Evolutionary conservation across 75 land plant species (phyloP), one percentile per base, ranked within the genome.

Genomic region (Picea glauca): DNA sequence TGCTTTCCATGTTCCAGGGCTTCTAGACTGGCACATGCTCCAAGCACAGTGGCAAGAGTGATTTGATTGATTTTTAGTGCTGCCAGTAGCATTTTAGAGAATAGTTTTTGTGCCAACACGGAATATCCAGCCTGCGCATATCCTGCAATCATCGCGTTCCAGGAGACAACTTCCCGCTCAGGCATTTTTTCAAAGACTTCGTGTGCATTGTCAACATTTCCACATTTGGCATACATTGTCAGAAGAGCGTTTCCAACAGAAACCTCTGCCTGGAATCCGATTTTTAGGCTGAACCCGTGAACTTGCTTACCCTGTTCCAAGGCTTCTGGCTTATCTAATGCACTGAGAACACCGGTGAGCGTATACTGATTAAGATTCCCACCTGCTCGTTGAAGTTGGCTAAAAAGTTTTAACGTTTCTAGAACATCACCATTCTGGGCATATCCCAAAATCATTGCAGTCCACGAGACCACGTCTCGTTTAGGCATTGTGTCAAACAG

Each of bases 171-270:
- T 66, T 85, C 80, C 30, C 73, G 80, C 2, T 38, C 35, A 26
- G 46, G 33, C 46, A 84, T 85, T 21, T 58, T 23, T 60, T 84
- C 78, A 80, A 87, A 84, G 46, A 81, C 87, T 57, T 31, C 7
- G 21, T 82, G 80, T 60, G 87, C 86, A 31, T 87, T 82, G 73
- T 74, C 76, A 6, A 84, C 70, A 14, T 76, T 63, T 13, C 88
- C 86, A 72, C 88, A 81, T 60, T 81, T 84, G n/a, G 79, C 83
- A 76, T 78, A 84, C 86, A 84, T 87, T 63, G 78, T 78, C 78
- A 84, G 38, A 31, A 87, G 31, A 26, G 86, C 78, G 43, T 80
- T 87, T 26, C 78, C 75, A 17, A 87, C 78, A 54, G 77, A 35
- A 59, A 80, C 13, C 18, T 76, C 66, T 9, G 13, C 74, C 4